Conservation (phyloP, 2,329 filamentous ascomycete genomes). For the Xylariomycetidae sp. region DNA sequence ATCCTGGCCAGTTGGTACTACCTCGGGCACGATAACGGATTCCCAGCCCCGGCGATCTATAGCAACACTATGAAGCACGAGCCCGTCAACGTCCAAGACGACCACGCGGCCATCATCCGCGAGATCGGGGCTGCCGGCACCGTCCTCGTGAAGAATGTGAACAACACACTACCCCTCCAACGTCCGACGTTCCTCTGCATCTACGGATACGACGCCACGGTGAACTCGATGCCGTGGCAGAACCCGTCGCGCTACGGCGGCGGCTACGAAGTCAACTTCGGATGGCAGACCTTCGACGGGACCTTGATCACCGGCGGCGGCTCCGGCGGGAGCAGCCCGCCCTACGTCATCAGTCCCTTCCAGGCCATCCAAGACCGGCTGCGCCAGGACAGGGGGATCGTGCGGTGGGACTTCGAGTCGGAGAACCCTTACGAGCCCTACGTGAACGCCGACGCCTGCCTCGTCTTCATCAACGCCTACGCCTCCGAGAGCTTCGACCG, state of each 20-base stretch:
- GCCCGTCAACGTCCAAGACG: slow-evolving; percentile 67
- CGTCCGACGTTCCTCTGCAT: slow-evolving; percentile 10
- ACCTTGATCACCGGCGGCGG: slow-evolving; percentile 84
- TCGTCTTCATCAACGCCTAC: slow-evolving; percentile 80
- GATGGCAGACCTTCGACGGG: slow-evolving; percentile 45
- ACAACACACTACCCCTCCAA: slow-evolving; percentile 11
- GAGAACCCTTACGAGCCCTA: slow-evolving; percentile 34
- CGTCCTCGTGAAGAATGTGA: slow-evolving; percentile 71
- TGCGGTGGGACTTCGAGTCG: slow-evolving; percentile 10
- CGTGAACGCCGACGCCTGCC: slow-evolving; percentile 64
- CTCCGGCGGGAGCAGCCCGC: slow-evolving; percentile 76
- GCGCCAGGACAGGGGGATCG: slow-evolving; percentile 4
- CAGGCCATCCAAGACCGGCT: slow-evolving; percentile 54
- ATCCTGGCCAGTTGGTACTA: slow-evolving; percentile 87
- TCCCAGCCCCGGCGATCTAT: slow-evolving; percentile 63
- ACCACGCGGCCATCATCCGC: slow-evolving; percentile 67
- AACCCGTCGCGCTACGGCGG: slow-evolving; percentile 7
- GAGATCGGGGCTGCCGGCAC: slow-evolving; percentile 73
- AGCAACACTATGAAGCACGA: slow-evolving; percentile 49
- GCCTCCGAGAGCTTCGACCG: slow-evolving; percentile 62
- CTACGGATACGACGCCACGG: slow-evolving; percentile 35
- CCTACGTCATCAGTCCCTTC: slow-evolving; percentile 70
- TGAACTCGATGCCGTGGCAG: slow-evolving; percentile 37
- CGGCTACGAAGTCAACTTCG: slow-evolving; percentile 9
- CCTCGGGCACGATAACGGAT: slow-evolving; percentile 69